Evolutionary conservation across 768 basidiomycete species (phyloP).

Genomic region (Guyanaporus albipodus): DNA sequence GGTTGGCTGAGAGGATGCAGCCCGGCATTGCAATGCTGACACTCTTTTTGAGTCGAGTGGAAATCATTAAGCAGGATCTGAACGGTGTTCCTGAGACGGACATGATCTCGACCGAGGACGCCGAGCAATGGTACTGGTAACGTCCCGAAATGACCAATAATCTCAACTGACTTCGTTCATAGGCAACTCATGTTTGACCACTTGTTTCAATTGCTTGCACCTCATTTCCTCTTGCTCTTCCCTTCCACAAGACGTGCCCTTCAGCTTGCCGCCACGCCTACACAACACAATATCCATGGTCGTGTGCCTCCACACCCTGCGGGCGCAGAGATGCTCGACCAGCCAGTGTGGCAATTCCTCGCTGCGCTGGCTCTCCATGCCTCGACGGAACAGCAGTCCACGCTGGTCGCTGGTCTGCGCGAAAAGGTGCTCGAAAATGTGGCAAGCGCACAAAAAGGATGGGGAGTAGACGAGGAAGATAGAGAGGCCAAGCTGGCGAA

Average conservation of each 20-base stretch:
- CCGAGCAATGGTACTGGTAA: conserved; percentile 69
- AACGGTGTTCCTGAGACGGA: conserved; percentile 52
- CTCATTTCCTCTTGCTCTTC: conserved; percentile 78
- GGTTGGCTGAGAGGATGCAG: conserved; percentile 37
- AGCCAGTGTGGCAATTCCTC: conserved; percentile 93
- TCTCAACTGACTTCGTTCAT: conserved; percentile 9
- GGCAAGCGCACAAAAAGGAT: conserved; percentile 69
- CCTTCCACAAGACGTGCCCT: conserved; percentile 75
- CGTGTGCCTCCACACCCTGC: conserved; percentile 63
- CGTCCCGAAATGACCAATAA: not conserved
- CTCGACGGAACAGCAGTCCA: conserved; percentile 81
- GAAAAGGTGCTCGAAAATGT: conserved; percentile 95
- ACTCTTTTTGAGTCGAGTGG: conserved; percentile 87
- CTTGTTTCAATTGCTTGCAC: conserved; percentile 74
- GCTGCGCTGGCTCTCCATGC: conserved; percentile 86
- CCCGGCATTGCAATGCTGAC: conserved; percentile 91
- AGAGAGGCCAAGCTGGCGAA: conserved; percentile 79
- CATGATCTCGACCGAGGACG: conserved; percentile 64
- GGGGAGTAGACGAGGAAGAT: conserved; percentile 65
- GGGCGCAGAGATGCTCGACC: conserved; percentile 64
- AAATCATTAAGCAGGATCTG: conserved; percentile 78
- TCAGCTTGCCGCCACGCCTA: conserved; percentile 36
- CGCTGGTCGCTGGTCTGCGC: conserved; percentile 77
- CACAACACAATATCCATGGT: conserved; percentile 36
- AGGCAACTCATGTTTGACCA: conserved; percentile 90